Evolutionary conservation across 1,139 yeast genomes (phyloP), one percentile per base, ranked within the genome.

Genomic region (Debaryomycetaceae sp.): DNA sequence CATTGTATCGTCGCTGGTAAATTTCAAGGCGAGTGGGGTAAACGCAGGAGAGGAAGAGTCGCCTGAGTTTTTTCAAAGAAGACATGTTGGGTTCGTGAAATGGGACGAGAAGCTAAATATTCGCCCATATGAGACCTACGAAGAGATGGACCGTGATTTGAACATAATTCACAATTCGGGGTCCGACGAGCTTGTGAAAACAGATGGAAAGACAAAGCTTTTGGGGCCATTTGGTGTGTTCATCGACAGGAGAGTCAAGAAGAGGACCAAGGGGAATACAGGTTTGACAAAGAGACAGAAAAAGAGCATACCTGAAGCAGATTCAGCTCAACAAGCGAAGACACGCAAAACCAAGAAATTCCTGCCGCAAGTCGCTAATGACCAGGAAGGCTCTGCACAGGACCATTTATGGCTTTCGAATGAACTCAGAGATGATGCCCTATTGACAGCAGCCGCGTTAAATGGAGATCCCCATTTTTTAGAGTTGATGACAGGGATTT

Each of bases 181-280:
- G 7, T 59, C 62, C 34, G 70, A 69, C 43, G 51, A 56, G 4
- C 62, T 77, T 42, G 70, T 67, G 1, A 53, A 54, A 20, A 43
- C 42, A 5, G 67, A 66, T 29, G 70, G 72, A 2, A 75, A 76
- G 46, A 84, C 95, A 0, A 76, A 80, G 64, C 60, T 79, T 11
- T 65, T 78, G 43, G 96, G 96, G 0, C 95, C 95, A 8, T 90
- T 89, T 68, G 96, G 96, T 0, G 95, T 87, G 1, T 88, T 90
- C 56, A 52, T 51, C 37, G 35, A n/a, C 24, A 17, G 24, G n/a
- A 40, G 14, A 22, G 1, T 3, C 5, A 20, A 8, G 31, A 22
- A 38, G 6, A 22, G 29, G 6, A 29, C 11, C 23, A 24, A 31
- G 9, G 11, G 24, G 4, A 22, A 38, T 11, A 14, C 8, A 9